These are phyloP conservation scores for Aspergillus fumigatiaffinis DNA, from an alignment of 2,329 filamentous ascomycete genomes.

Conservation along the genomic window DNA sequence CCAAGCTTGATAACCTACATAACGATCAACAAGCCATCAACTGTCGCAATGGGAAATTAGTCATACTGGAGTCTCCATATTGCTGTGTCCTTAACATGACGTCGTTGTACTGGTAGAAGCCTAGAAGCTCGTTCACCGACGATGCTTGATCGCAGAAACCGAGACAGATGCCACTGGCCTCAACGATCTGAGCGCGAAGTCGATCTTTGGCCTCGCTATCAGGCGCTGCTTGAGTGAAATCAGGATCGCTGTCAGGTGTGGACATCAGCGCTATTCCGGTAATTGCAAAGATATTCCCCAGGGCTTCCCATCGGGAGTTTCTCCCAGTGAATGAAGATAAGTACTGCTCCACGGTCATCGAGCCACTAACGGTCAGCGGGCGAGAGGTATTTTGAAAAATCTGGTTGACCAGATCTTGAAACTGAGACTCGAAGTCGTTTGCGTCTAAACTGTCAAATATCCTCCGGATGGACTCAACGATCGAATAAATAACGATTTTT, in stretches of 20 bases:
- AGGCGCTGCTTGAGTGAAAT: conserved; percentile 21
- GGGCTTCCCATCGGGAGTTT: conserved; percentile 40
- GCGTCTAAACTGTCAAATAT: conserved; percentile 23
- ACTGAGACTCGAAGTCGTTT: conserved; percentile 21
- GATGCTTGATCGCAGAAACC: conserved; percentile 31
- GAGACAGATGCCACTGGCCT: conserved; percentile 33
- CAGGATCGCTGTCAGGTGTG: conserved; percentile 27
- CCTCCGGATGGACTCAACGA: conserved; percentile 22
- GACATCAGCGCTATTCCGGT: conserved; percentile 33
- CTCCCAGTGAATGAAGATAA: conserved; percentile 24
- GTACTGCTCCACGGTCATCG: conserved; percentile 32
- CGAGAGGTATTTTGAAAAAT: conserved; percentile 30
- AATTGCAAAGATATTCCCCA: conserved; percentile 39
- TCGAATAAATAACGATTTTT: conserved; percentile 21
- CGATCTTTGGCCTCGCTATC: conserved; percentile 23
- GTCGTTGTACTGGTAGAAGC: conserved; percentile 33
- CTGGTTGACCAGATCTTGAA: conserved; percentile 24
- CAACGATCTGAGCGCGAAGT: conserved; percentile 28
- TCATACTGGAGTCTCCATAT: conserved; percentile 33
- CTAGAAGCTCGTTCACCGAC: conserved; percentile 31
- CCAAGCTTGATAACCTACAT: conserved; percentile 46
- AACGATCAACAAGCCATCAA: background rate
- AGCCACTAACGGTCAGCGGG: conserved; percentile 20
- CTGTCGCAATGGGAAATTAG: conserved; percentile 18
- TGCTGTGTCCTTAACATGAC: conserved; percentile 30